Conservation (phyloP, 2,329 filamentous ascomycete species). For the Colletotrichum liaoningense region DNA sequence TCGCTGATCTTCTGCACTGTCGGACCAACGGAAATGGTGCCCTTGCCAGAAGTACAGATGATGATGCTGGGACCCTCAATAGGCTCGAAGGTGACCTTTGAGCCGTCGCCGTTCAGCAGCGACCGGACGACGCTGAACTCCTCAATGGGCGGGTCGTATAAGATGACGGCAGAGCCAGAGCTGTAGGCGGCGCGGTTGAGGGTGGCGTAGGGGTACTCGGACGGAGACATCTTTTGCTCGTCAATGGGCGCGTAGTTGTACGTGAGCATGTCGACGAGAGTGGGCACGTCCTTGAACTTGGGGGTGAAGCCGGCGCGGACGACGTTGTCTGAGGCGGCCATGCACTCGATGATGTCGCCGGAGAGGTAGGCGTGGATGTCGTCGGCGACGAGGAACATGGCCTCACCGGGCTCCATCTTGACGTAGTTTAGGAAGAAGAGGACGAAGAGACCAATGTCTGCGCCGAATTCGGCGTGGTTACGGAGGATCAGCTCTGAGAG, state of each 20-base stretch:
- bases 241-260: slow-evolving; percentile 96
- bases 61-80: slow-evolving; percentile 91
- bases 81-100: slow-evolving; percentile 89
- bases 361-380: slow-evolving; percentile 97
- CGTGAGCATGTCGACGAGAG: slow-evolving; percentile 89
- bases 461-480: slow-evolving; percentile 85
- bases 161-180: slow-evolving; percentile 75
- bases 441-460: slow-evolving; percentile 93
- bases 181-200: slow-evolving; percentile 86
- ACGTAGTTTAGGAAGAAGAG: slow-evolving; percentile 98
- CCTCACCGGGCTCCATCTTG: slow-evolving; percentile 87
- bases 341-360: slow-evolving; percentile 97
- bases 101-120: slow-evolving; percentile 74
- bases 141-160: slow-evolving; percentile 97
- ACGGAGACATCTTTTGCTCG: slow-evolving; percentile 91
- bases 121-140: slow-evolving; percentile 93
- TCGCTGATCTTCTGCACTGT: slow-evolving; percentile 80
- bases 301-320: slow-evolving; percentile 97
- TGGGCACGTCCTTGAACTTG: slow-evolving; percentile 97
- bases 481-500: slow-evolving; percentile 82
- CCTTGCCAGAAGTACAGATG: slow-evolving; percentile 87
- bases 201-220: slow-evolving; percentile 86
- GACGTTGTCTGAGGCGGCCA: slow-evolving; percentile 99
- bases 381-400: slow-evolving; percentile 94
- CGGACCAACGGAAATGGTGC: slow-evolving; percentile 85